Evolutionary conservation across 202 grass and related monocot genomes (phyloP), one percentile per base, ranked within the genome.

Genomic region (Digitaria exilis): DNA sequence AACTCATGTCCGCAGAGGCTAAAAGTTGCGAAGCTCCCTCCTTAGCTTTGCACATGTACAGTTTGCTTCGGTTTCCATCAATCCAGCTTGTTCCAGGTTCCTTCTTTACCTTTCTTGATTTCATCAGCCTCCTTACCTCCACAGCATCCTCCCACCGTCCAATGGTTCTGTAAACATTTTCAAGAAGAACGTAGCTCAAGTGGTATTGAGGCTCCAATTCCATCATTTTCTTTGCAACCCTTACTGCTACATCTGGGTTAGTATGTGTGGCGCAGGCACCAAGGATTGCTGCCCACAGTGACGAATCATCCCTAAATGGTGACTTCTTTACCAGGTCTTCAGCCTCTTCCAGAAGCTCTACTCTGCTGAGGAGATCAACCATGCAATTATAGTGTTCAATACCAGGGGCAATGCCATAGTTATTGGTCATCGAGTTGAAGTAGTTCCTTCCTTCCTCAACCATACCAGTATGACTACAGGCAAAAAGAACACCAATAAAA

Each of bases 321-420:
- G 88, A 88, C 17, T 77, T 87, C 32, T 84, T 92, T 44, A 93
- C 92, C 79, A 96, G 73, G 75, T 90, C 85, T 84, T 96, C 93
- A 5, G 93, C 93, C 79, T 96, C 93, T 80, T 96, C 81, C 5
- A 96, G 83, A 82, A 88, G 88, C 18, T 91, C 88, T 66, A 89
- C 90, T 75, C 90, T 87, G 49, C 93, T 88, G 15, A 95, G 84
- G 82, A 95, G 90, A 57, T 92, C 88, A 62, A 96, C 90, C 81
- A 96, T 93, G 69, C 93, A 96, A 83, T 84, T 96, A 41, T 96
- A 89, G 73, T 96, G 93, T 69, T 96, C 93, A 22, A 92, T 82
- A 68, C 90, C 90, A 65, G 93, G 71, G 31, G 58, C 26, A 46
- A 91, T 91, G 16, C 50, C 68, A 25, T 93, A 89, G 55, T 87